Evolutionary conservation across 805 yeast species (phyloP), one percentile per base, ranked within the genome.

Genomic region (Wickerhamiella azyma): DNA sequence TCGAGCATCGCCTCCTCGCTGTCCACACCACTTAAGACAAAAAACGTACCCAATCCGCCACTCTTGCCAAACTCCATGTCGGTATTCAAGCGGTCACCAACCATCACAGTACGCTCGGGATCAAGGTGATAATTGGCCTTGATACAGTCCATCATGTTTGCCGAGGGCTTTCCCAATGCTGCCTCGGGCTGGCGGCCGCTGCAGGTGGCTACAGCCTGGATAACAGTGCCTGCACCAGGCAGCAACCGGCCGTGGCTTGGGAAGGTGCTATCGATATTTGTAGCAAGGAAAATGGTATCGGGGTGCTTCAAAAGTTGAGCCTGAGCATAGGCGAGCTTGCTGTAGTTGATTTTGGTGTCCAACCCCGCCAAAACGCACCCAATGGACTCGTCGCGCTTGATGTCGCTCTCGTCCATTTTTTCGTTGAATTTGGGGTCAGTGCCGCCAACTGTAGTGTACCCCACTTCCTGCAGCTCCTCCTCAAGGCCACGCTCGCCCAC

Each of bases 221-320:
- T 79, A 52, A 85, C 75, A 1, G 96, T 79, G 1, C 98, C 98
- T 1, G 98, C 97, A 26, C 98, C 98, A 16, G 96, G 94, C 42
- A 92, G 71, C 41, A 84, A 73, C 55, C 75, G 69, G 1, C 94
- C 96, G 62, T 83, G 79, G 48, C 82, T 76, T 2, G 98, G 98
- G 68, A 78, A 92, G 0, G 98, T 92, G 1, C 95, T 81, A 63
- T 92, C 98, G 37, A 84, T 83, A 62, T 92, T 92, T 5, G 97
- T 92, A 18, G 96, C 97, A 52, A 92, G 69, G 62, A 85, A 92
- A 28, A 79, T 73, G 3, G 85, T 69, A 2, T 70, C 67, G 42
- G 78, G 77, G 29, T 41, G 24, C 48, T 79, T 74, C 50, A 71
- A 68, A 43, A 92, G 68, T 56, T 92, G 88, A 56, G 85, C 88